Evolutionary conservation across 2,329 filamentous ascomycete species (phyloP).

Genomic region (Podosphaera xanthii): DNA sequence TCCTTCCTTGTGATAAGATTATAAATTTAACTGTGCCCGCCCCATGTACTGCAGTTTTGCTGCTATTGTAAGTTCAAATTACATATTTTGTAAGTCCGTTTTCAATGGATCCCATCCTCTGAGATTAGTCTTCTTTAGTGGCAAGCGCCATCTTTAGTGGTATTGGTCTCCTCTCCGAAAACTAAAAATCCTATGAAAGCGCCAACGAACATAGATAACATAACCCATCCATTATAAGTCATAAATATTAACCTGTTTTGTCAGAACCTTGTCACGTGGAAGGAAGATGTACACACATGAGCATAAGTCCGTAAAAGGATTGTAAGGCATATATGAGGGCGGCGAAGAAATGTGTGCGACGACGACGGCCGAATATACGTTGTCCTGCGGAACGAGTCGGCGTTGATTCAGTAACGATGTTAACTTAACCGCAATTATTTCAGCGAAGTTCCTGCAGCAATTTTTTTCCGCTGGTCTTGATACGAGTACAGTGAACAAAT

Average conservation of each 20-base stretch:
- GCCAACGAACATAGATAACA: slow-evolving; percentile 73
- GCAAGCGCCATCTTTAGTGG: slow-evolving; percentile 73
- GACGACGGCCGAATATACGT: slow-evolving; percentile 34
- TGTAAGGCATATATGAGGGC: slow-evolving; percentile 70
- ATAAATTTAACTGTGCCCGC: not conserved
- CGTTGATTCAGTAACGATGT: slow-evolving; percentile 34
- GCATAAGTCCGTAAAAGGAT: slow-evolving; percentile 97
- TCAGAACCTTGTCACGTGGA: slow-evolving; percentile 3
- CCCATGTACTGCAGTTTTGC: not conserved
- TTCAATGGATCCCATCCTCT: not conserved
- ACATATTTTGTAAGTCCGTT: not conserved
- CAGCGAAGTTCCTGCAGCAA: slow-evolving; percentile 5
- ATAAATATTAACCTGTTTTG: slow-evolving; percentile 73
- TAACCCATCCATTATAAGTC: slow-evolving; percentile 99
- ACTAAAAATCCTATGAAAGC: slow-evolving; percentile 72
- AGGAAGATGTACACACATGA: slow-evolving; percentile 51
- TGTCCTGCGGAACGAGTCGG: slow-evolving; percentile 51
- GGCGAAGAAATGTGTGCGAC: slow-evolving; percentile 56
- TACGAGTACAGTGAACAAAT: not conserved
- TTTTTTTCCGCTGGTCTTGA: not conserved
- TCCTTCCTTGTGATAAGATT: not conserved
- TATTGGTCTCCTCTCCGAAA: slow-evolving; percentile 48
- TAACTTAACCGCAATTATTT: slow-evolving; percentile 11
- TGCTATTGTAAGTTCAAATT: no score
- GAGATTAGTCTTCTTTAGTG: slow-evolving; percentile 29